Evolutionary conservation across 1,284 basidiomycete species (phyloP).

Genomic region (Mycena citricolor): DNA sequence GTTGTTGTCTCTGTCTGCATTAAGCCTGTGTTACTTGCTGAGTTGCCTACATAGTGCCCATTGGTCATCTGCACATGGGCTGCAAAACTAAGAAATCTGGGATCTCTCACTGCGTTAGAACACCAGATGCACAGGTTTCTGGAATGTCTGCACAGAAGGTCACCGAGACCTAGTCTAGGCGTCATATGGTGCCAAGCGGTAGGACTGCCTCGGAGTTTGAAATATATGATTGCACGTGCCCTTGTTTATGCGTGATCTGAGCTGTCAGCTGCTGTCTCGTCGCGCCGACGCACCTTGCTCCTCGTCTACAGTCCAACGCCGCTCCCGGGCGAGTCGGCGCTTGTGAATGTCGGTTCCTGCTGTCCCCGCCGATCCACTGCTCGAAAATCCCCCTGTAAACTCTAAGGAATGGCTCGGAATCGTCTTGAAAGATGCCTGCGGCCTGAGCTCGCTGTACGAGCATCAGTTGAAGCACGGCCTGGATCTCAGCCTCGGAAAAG

Average conservation of each 20-base stretch:
- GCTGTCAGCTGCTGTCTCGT: neutral
- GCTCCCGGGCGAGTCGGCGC: no score
- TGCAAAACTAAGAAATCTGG: no score
- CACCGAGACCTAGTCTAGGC: no score
- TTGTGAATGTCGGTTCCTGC: neutral
- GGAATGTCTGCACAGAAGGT: no score
- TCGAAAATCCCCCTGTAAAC: conserved; percentile 7
- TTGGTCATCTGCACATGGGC: no score
- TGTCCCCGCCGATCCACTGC: neutral
- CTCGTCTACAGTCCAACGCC: neutral
- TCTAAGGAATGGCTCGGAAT: conserved; percentile 12
- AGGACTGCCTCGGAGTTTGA: conserved; percentile 12
- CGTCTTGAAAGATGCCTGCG: conserved; percentile 16
- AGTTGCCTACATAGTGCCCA: no score
- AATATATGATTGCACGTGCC: conserved; percentile 7
- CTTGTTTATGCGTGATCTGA: conserved; percentile 1
- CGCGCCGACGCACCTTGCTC: neutral
- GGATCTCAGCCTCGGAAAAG: conserved; percentile 16
- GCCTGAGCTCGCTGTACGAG: conserved; percentile 4
- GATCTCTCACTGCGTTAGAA: no score
- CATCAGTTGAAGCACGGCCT: conserved; percentile 16
- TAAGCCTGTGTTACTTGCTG: no score
- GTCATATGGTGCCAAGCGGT: no score
- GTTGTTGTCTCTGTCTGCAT: no score
- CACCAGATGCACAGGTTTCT: no score